Evolutionary conservation across 2,329 filamentous ascomycete species (phyloP), one percentile per base, ranked within the genome.

Genomic region (Epichloe baconii): DNA sequence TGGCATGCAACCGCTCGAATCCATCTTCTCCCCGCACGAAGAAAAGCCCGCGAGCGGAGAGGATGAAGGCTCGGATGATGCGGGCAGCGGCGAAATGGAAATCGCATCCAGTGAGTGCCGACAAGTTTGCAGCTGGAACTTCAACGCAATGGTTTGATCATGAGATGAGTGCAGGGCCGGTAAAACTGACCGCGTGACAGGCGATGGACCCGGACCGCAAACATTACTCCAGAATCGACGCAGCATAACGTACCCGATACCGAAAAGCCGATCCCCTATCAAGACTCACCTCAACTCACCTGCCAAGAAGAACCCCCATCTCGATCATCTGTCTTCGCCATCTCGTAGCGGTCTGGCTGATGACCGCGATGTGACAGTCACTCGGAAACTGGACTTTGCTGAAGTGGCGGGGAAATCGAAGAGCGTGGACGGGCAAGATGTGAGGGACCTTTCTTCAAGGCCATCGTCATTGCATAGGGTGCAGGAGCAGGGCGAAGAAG

Each of bases 1-100:
- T 75, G 93, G 91, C 66, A 82, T 98, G 73, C 88, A 96, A 65
- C 85, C 87, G 37, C 78, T 95, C 53, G 86, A 91, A 37, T 80
- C 81, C 58, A 80, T 97, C 57, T 95, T 95, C 67, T 96, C 90
- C 8, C 95, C 90, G 19, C 89, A 90, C 14, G 78, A 80, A 57
- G 86, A 83, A 61, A 56, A 44, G 55, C 60, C 55, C 55, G 59
- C 34, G 53, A 58, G 46, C 43, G 56, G 48, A 60, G 67, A 44
- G 19, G 34, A 60, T 54, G 62, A 57, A 42, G 51, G 31, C 15
- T 53, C 51, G n/a, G 54, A 56, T 44, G 59, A 59, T 10, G 57
- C 58, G 61, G 71, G 56, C 60, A 75, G 57, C 62, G 65, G 74
- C 57, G 74, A 76, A 42, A 78, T 79, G 75, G 74, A 77, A 23